Conservation (phyloP, 2,329 filamentous ascomycete species). For the Cladosporium sp. region DNA sequence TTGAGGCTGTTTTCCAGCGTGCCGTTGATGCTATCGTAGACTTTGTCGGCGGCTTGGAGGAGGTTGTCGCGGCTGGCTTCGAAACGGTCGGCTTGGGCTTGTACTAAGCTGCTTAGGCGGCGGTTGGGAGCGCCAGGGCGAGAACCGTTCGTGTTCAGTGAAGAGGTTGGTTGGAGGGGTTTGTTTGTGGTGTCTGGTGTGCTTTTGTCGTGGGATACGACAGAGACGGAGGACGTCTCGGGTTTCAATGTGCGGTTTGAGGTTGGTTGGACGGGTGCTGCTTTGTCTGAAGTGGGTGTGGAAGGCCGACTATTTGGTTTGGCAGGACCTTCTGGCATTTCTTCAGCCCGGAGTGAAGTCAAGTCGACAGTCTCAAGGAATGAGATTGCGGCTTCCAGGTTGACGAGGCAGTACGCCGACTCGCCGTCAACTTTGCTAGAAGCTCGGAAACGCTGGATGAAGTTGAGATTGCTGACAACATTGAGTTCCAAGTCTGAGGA, state of each 20-base stretch:
- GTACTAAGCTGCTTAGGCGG: constrained; percentile 78
- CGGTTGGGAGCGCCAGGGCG: constrained; percentile 59
- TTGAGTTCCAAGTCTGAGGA: constrained; percentile 79
- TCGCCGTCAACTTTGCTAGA: constrained; percentile 85
- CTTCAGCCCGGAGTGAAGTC: constrained; percentile 77
- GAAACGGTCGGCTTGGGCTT: constrained; percentile 75
- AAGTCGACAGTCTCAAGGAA: constrained; percentile 95
- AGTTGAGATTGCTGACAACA: constrained; percentile 89
- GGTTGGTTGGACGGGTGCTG: constrained; percentile 31
- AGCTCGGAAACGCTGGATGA: constrained; percentile 87
- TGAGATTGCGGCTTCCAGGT: constrained; percentile 87
- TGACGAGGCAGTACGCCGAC: constrained; percentile 92
- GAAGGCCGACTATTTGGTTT: constrained; percentile 49
- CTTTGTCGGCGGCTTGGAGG: constrained; percentile 82
- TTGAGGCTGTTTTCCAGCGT: constrained; percentile 90
- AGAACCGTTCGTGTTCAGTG: constrained; percentile 22
- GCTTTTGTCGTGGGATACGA: constrained; percentile 24
- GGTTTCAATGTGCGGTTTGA: constrained; percentile 30
- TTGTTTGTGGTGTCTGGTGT: constrained; percentile 15
- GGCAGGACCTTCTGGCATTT: constrained; percentile 60
- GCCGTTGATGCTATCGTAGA: constrained; percentile 84
- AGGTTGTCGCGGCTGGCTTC: constrained; percentile 65
- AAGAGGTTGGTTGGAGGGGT: constrained; percentile 28
- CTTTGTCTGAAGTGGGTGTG: constrained; percentile 39
- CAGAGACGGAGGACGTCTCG: constrained; percentile 25